Conservation (phyloP, 2,329 filamentous ascomycete species). For the Westerdykella ornata region DNA sequence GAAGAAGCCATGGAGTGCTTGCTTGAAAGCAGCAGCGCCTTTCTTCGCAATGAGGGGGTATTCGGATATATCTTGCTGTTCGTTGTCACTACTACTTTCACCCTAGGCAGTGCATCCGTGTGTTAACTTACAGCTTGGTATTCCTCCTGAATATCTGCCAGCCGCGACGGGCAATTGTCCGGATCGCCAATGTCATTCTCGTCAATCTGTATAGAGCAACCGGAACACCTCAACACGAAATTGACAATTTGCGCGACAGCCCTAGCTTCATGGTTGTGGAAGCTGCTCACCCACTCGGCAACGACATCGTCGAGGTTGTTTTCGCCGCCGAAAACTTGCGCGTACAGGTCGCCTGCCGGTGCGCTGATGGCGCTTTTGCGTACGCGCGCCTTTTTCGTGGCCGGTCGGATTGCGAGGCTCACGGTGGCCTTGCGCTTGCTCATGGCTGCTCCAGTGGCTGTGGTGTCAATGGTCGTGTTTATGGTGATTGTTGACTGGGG, state of each 20-base stretch:
- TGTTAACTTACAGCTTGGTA: slow-evolving; percentile 63
- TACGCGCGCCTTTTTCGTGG: slow-evolving; percentile 42
- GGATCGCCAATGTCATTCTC: slow-evolving; percentile 81
- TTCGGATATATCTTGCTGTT: slow-evolving; percentile 68
- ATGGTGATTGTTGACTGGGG: background rate
- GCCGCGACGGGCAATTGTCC: slow-evolving; percentile 71
- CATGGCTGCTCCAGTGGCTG: background rate
- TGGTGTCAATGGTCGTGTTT: no score
- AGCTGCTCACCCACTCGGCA: slow-evolving; percentile 52
- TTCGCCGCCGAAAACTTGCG: slow-evolving; percentile 54
- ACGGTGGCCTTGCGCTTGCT: slow-evolving; percentile 20
- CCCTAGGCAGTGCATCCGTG: slow-evolving; percentile 4
- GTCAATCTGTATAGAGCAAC: slow-evolving; percentile 72
- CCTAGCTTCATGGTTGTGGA: slow-evolving; percentile 49
- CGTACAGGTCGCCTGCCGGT: slow-evolving; percentile 52
- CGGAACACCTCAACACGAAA: slow-evolving; percentile 60
- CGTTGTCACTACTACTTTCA: no score
- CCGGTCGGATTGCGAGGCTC: slow-evolving; percentile 51
- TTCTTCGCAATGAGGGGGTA: slow-evolving; percentile 85
- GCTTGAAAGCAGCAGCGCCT: slow-evolving; percentile 68
- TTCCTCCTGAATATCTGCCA: slow-evolving; percentile 79
- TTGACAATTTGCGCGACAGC: slow-evolving; percentile 56
- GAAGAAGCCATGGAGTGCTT: slow-evolving; percentile 73
- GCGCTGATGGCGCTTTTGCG: slow-evolving; percentile 46
- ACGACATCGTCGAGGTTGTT: slow-evolving; percentile 51